Base-by-base conservation (phyloP, 106 monocot genomes). In the Platanthera zijinensis region DNA sequence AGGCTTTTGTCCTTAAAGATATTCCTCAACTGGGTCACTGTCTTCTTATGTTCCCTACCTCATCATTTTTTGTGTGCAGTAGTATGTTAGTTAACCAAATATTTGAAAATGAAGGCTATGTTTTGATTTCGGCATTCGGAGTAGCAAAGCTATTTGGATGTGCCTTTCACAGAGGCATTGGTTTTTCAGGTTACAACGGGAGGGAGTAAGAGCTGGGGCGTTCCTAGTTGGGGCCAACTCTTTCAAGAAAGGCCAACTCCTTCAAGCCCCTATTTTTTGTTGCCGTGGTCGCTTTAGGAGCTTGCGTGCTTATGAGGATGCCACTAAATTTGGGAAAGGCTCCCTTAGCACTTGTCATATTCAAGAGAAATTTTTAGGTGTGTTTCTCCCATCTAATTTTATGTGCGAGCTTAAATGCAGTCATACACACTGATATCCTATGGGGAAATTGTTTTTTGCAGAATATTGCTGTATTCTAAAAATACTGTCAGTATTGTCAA, bases 241-340 rank as follows among this genome's bases (percentile, higher is more conserved):
- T 97, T 71, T 72, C 80, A 19, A 88, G 76, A 92, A 1, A 70
- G 57, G 1, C 63, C 94, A 45, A 91, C 88, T 10, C 62, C 94
- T 71, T 72, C 80, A 19, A 88, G 76, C 94, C 2, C 93, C 93
- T 13, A 94, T 89, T 48, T 48, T 93, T 97, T 48, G 89, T 97
- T 8, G 85, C 93, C 1, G 87, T 91, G 46, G 82, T 82, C 68
- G 90, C 91, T 48, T 97, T 97, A 39, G 87, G 84, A 50, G 73
- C 91, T 22, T 97, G 97, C 69, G 78, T 91, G 81, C 77, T 91
- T 5, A 80, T 92, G 89, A 91, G 97, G 5, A 90, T 89, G 50
- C 97, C 93, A 32, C 72, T 94, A 64, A 89, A 87, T 56, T 84
- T 89, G 1, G 94, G 97, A n/a, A 97, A 91, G 68, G 89, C 94